Conservation (phyloP, 768 basidiomycete species). For the Pleurotus cornucopiae region DNA sequence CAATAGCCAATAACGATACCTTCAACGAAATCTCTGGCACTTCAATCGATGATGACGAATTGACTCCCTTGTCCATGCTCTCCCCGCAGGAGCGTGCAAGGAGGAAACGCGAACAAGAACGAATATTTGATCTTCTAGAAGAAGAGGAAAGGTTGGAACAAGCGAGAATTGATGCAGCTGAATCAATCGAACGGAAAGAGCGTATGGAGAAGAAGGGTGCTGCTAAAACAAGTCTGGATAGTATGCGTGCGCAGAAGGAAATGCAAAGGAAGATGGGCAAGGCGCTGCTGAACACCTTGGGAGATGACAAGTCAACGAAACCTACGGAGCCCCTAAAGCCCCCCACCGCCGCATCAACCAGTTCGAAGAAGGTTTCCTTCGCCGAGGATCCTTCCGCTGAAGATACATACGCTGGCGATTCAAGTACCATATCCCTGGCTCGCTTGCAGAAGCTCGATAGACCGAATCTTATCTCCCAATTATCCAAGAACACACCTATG, state of each 20-base stretch:
- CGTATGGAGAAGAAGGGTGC: constrained; percentile 48
- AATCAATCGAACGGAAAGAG: constrained; percentile 38
- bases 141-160: constrained; percentile 55
- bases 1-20: constrained; percentile 21
- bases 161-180: constrained; percentile 32
- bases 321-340: neutral
- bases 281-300: constrained; percentile 49
- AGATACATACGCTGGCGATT: constrained; percentile 26
- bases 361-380: constrained; percentile 66
- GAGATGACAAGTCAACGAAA: constrained; percentile 20
- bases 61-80: constrained; percentile 43
- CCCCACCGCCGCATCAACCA: constrained; percentile 18
- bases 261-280: constrained; percentile 80
- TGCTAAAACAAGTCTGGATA: constrained; percentile 33
- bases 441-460: constrained; percentile 37
- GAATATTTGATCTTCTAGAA: constrained; percentile 65
- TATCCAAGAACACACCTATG: constrained; percentile 43
- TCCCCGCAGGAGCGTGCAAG: constrained; percentile 42
- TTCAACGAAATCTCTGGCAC: constrained; percentile 14
- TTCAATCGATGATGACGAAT: constrained; percentile 31
- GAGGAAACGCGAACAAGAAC: constrained; percentile 54
- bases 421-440: constrained; percentile 54
- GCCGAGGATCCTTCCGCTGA: constrained; percentile 33
- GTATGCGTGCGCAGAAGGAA: constrained; percentile 37
- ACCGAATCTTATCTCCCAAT: constrained; percentile 27